phyloP scores from a whole-genome alignment of 2,329 filamentous ascomycete genomes.

The Metarhizium humberi region DNA sequence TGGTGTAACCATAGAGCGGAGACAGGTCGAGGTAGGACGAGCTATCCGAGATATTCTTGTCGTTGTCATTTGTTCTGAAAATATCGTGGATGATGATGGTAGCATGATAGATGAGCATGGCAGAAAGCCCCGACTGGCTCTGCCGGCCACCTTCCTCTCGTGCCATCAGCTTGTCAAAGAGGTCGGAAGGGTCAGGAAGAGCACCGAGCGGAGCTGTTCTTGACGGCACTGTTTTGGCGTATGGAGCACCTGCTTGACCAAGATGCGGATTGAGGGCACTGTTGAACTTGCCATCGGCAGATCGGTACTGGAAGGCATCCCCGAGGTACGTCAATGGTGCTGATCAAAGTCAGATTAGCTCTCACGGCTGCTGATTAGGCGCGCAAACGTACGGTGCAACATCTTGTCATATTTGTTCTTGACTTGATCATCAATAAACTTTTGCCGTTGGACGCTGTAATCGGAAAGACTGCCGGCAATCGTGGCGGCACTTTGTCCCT shows the following conservation, averaged over 20 bases:
- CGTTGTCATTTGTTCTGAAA: conserved; percentile 26
- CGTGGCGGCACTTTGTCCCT: too few relatives aligned
- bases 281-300: conserved; percentile 20
- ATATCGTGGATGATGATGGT: conserved; percentile 44
- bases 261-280: conserved; percentile 17
- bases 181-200: conserved; percentile 17
- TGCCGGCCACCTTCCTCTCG: conserved; percentile 14
- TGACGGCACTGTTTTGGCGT: conserved; percentile 20
- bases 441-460: too few relatives aligned
- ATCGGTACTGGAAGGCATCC: conserved; percentile 10
- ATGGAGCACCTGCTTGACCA: conserved; percentile 20
- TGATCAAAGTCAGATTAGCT: too few relatives aligned
- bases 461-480: too few relatives aligned
- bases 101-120: conserved; percentile 37
- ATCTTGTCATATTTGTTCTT: too few relatives aligned
- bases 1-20: conserved; percentile 30
- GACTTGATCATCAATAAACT: too few relatives aligned
- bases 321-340: too few relatives aligned
- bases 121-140: conserved; percentile 34
- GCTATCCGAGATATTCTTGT: conserved; percentile 20
- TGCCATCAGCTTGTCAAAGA: conserved; percentile 22
- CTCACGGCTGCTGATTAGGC: too few relatives aligned
- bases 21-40: conserved; percentile 39
- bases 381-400: too few relatives aligned
- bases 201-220: conserved; percentile 14